These are phyloP conservation scores for Venturia effusa DNA, from an alignment of 2,329 filamentous ascomycete genomes.

Conservation along the genomic window DNA sequence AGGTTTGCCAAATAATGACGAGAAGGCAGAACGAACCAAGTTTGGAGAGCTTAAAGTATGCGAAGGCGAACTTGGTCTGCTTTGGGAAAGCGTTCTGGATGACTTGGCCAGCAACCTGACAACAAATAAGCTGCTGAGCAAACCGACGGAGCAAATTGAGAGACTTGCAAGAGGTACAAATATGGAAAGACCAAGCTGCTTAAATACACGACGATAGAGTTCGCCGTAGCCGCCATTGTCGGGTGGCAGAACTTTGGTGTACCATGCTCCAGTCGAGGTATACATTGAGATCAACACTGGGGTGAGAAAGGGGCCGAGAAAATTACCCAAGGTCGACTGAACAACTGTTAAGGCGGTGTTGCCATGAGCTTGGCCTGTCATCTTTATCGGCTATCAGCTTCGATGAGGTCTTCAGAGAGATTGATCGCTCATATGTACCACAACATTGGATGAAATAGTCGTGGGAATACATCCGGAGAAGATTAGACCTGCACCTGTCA, in stretches of 20 bases:
- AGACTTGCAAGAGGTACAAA: slow-evolving; percentile 44
- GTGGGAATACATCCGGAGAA: slow-evolving; percentile 55
- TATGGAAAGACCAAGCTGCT: slow-evolving; percentile 57
- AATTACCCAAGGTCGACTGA: slow-evolving; percentile 60
- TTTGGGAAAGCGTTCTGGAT: slow-evolving; percentile 46
- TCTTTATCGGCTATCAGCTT: slow-evolving; percentile 20
- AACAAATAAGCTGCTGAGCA: neutral
- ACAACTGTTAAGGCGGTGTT: slow-evolving; percentile 42
- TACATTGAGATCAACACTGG: slow-evolving; percentile 54
- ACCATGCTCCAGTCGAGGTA: slow-evolving; percentile 42
- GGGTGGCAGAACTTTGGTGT: slow-evolving; percentile 45
- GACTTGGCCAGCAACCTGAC: slow-evolving; percentile 44
- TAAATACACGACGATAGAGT: slow-evolving; percentile 57
- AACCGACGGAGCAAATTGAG: neutral
- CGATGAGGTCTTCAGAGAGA: neutral
- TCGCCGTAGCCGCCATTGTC: slow-evolving; percentile 41
- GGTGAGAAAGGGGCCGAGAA: slow-evolving; percentile 56
- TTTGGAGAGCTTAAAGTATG: slow-evolving; percentile 35
- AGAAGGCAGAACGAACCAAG: slow-evolving; percentile 34
- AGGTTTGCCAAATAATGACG: slow-evolving; percentile 53
- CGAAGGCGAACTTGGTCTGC: slow-evolving; percentile 42
- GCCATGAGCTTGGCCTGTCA: slow-evolving; percentile 58
- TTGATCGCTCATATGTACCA: slow-evolving; percentile 21
- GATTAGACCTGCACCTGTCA: neutral
- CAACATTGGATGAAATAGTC: slow-evolving; percentile 62